Evolutionary conservation across 495 filamentous ascomycete genomes (phyloP).

Genomic region (Penicillium egyptiacum): DNA sequence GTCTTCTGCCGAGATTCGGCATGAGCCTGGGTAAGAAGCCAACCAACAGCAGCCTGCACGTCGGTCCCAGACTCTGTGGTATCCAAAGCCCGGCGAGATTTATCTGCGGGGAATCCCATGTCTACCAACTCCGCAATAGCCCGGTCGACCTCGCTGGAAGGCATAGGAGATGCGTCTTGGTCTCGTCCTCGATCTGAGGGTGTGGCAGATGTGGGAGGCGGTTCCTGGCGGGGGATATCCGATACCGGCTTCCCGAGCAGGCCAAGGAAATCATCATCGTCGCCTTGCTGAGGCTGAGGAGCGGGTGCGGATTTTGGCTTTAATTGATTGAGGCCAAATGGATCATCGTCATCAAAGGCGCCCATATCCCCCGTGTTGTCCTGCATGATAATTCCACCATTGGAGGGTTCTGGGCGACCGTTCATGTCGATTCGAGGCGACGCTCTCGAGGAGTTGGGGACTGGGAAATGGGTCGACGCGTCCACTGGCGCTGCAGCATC

Average conservation of each 20-base stretch:
- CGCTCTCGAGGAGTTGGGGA: constrained; percentile 37
- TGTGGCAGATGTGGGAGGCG: constrained; percentile 37
- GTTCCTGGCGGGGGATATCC: constrained; percentile 56
- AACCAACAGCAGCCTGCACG: constrained; percentile 85
- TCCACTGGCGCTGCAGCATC: constrained; percentile 60
- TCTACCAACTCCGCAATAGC: constrained; percentile 90
- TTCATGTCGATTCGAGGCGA: constrained; percentile 30
- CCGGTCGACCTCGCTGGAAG: constrained; percentile 66
- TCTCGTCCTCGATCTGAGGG: constrained; percentile 48
- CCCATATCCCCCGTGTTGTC: constrained; percentile 23
- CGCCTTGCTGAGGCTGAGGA: constrained; percentile 36
- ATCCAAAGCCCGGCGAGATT: constrained; percentile 71
- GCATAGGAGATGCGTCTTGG: constrained; percentile 36
- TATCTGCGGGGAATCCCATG: constrained; percentile 88
- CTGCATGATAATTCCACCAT: constrained; percentile 25
- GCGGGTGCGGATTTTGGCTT: constrained; percentile 44
- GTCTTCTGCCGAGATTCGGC: constrained; percentile 64
- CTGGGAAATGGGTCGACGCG: constrained; percentile 59
- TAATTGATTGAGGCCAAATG: constrained; percentile 79
- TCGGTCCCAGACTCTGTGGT: constrained; percentile 77
- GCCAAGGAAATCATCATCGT: constrained; percentile 86
- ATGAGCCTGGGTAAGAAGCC: constrained; percentile 89
- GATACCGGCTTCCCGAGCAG: constrained; percentile 84
- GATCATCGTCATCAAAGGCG: constrained; percentile 65
- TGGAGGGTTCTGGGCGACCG: constrained; percentile 19